Conservation (phyloP, 1,139 yeast genomes). For the Scheffersomyces segobiensis region DNA sequence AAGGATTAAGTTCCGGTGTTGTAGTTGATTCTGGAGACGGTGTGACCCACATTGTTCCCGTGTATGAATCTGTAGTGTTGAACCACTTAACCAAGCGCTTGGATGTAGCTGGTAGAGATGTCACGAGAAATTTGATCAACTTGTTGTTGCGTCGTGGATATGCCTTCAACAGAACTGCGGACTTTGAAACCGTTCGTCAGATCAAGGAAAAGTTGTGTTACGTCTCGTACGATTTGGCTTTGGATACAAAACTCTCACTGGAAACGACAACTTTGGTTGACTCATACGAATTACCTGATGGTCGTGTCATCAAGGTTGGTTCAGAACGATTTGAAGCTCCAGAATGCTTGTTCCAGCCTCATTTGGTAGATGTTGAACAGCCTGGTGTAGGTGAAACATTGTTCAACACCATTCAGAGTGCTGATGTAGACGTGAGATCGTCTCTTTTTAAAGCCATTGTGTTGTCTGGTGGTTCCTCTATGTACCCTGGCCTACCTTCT, state of each 20-base stretch:
- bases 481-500: slow-evolving; percentile 98
- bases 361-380: slow-evolving; percentile 94
- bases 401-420: slow-evolving; percentile 89
- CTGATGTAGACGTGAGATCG: slow-evolving; percentile 91
- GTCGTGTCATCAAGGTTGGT: slow-evolving; percentile 90
- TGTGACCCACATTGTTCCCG: slow-evolving; percentile 96
- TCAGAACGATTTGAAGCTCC: slow-evolving; percentile 98
- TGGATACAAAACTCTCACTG: slow-evolving; percentile 82
- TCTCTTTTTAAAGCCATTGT: slow-evolving; percentile 90
- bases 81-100: slow-evolving; percentile 89
- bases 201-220: slow-evolving; percentile 95
- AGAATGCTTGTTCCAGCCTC: slow-evolving; percentile 96
- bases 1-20: slow-evolving; percentile 96
- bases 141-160: slow-evolving; percentile 92
- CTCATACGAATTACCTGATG: slow-evolving; percentile 92
- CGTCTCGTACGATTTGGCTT: slow-evolving; percentile 88
- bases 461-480: slow-evolving; percentile 94
- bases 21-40: slow-evolving; percentile 93
- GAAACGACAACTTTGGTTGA: slow-evolving; percentile 95
- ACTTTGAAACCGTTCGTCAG: slow-evolving; percentile 96
- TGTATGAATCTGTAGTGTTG: slow-evolving; percentile 92
- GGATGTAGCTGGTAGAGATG: slow-evolving; percentile 98
- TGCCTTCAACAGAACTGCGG: slow-evolving; percentile 97
- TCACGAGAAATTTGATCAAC: slow-evolving; percentile 89
- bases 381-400: slow-evolving; percentile 94